These are phyloP conservation scores for Candida anglica DNA, from an alignment of 805 yeast species.

Conservation along the genomic window DNA sequence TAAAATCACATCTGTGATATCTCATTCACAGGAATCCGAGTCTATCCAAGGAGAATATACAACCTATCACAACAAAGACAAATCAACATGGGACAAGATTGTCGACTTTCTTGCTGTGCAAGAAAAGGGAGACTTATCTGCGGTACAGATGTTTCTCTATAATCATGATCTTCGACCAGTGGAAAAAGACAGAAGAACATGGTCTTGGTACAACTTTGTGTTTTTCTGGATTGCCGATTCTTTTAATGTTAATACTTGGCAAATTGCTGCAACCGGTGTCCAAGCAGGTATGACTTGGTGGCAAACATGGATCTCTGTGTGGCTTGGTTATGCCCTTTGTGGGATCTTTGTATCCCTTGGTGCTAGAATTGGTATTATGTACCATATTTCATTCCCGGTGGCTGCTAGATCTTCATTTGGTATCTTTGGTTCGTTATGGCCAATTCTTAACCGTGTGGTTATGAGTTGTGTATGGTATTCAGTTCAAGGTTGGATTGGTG, in stretches of 20 bases:
- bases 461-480: slow-evolving; percentile 89
- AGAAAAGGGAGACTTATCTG: slow-evolving; percentile 40
- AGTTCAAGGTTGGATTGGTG: slow-evolving; percentile 82
- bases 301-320: slow-evolving; percentile 86
- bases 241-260: slow-evolving; percentile 87
- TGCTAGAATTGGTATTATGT: slow-evolving; percentile 75
- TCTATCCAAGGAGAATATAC: slow-evolving; percentile 3
- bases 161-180: slow-evolving; percentile 80
- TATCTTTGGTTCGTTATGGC: slow-evolving; percentile 83
- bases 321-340: slow-evolving; percentile 75
- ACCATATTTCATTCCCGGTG: slow-evolving; percentile 84
- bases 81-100: slow-evolving; percentile 4
- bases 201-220: slow-evolving; percentile 81
- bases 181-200: slow-evolving; percentile 66
- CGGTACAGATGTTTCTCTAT: slow-evolving; percentile 61
- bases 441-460: slow-evolving; percentile 80
- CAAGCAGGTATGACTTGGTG: slow-evolving; percentile 84
- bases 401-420: slow-evolving; percentile 82
- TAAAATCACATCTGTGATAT: too few relatives aligned
- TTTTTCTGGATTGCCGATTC: slow-evolving; percentile 88
- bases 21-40: too few relatives aligned
- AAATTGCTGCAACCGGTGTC: slow-evolving; percentile 80
- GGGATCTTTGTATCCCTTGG: slow-evolving; percentile 67
- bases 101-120: slow-evolving; percentile 23
- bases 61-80: too few relatives aligned